A percentile compares a stretch with the other conserved stretches of the same genome.
Conservation (phyloP, 768 basidiomycete genomes). For the Trametes maxima region DNA sequence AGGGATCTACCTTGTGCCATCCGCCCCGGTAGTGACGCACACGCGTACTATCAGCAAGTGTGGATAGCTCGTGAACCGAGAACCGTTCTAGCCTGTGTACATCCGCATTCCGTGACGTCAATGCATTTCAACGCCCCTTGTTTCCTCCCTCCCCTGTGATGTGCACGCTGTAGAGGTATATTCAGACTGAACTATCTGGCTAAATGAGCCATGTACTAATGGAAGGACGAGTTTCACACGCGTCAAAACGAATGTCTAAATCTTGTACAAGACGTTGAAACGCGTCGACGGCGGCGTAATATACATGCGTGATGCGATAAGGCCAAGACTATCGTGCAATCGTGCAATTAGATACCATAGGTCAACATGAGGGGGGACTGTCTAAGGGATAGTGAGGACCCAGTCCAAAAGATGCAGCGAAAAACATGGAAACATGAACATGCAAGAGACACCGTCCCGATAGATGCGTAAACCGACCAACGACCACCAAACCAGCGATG, state of each 20-base stretch:
- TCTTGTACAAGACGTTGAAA: not conserved
- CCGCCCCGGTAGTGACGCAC: not conserved
- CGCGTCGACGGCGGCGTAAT: not conserved
- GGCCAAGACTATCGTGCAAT: slow-evolving; percentile 1
- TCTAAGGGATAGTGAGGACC: not conserved
- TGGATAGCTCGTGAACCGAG: not conserved
- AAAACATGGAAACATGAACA: not conserved
- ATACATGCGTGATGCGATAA: not conserved
- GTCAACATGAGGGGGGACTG: not conserved
- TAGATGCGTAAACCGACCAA: not conserved
- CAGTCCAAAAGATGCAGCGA: not conserved
- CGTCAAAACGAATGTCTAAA: too few relatives aligned
- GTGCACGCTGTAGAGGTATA: not conserved
- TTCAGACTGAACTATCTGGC: not conserved
- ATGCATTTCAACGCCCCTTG: slow-evolving; percentile 8
- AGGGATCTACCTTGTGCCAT: not conserved
- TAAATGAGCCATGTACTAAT: too few relatives aligned
- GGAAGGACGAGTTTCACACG: too few relatives aligned
- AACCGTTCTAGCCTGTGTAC: slow-evolving; percentile 11
- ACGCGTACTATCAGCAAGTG: not conserved
- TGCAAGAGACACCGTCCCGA: slow-evolving; percentile 6
- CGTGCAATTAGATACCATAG: slow-evolving; percentile 18
- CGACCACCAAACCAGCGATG: not conserved
- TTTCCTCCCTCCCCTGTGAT: not conserved
- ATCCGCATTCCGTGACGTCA: slow-evolving; percentile 13